These are phyloP conservation scores for Diospyros lotus DNA, from an alignment of 148 eudicot genomes.

Conservation along the genomic window DNA sequence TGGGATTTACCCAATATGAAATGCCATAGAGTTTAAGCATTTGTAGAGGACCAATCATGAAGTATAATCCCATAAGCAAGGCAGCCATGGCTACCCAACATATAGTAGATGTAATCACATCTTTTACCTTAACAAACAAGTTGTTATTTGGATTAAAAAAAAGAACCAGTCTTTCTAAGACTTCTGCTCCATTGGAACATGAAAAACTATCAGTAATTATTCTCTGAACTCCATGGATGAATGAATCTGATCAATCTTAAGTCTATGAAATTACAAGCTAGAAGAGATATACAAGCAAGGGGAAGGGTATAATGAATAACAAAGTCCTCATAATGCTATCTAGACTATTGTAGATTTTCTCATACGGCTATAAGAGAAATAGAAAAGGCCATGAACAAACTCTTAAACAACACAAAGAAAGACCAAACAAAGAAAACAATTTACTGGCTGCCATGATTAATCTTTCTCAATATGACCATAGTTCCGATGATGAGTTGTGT, in stretches of 20 bases:
- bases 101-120: slow-evolving; percentile 44
- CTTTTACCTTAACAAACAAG: slow-evolving; percentile 42
- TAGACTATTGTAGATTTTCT: slow-evolving; percentile 39
- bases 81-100: slow-evolving; percentile 54
- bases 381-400: not conserved
- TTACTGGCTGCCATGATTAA: slow-evolving; percentile 57
- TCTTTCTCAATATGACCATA: slow-evolving; percentile 51
- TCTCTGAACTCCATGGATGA: not conserved
- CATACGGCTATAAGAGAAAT: slow-evolving; percentile 28
- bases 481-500: slow-evolving; percentile 55
- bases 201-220: not conserved
- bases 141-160: slow-evolving; percentile 46
- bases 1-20: slow-evolving; percentile 42
- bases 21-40: slow-evolving; percentile 42
- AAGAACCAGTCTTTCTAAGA: slow-evolving; percentile 54
- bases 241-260: not conserved
- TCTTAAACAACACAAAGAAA: not conserved
- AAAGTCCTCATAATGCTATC: slow-evolving; percentile 24
- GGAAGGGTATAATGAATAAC: slow-evolving; percentile 41
- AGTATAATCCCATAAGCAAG: slow-evolving; percentile 29
- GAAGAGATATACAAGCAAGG: slow-evolving; percentile 45
- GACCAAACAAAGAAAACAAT: not conserved
- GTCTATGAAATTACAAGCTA: slow-evolving; percentile 36
- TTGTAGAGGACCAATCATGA: slow-evolving; percentile 40
- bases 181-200: slow-evolving; percentile 36